Conservation (phyloP, 345 rosid species). For the Sapria himalayana region DNA sequence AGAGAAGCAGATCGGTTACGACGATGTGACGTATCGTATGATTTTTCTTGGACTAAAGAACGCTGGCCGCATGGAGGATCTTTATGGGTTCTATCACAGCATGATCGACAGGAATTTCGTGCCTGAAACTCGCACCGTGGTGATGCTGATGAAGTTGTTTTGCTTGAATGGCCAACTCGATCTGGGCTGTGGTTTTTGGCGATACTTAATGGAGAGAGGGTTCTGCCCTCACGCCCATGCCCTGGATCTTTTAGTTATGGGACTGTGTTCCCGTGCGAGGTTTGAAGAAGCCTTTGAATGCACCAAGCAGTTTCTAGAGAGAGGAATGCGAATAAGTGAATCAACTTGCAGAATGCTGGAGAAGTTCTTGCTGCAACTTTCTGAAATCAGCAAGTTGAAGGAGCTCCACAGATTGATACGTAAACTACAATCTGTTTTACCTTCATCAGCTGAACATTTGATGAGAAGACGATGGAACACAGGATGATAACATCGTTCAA, state of each 20-base stretch:
- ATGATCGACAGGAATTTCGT: constrained; percentile 37
- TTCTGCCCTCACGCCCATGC: constrained; percentile 68
- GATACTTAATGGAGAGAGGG: constrained; percentile 38
- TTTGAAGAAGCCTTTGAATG: constrained; percentile 45
- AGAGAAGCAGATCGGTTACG: constrained; percentile 26
- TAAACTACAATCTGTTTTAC: constrained; percentile 32
- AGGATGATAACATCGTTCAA: too few species aligned
- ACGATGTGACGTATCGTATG: constrained; percentile 44
- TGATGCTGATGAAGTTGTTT: constrained; percentile 69
- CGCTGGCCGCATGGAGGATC: constrained; percentile 27
- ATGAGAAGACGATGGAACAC: too few species aligned
- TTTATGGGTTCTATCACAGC: constrained; percentile 24
- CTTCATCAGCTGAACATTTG: too few species aligned
- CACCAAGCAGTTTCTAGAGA: constrained; percentile 36
- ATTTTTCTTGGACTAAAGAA: constrained; percentile 54
- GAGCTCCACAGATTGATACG: constrained; percentile 32
- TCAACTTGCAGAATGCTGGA: constrained; percentile 31
- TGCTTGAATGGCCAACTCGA: constrained; percentile 32
- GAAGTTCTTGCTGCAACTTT: constrained; percentile 17
- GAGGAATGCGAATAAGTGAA: constrained; percentile 52
- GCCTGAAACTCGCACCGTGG: constrained; percentile 47
- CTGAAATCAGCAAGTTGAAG: constrained; percentile 20
- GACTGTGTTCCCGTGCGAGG: constrained; percentile 41
- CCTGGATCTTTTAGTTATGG: constrained; percentile 52
- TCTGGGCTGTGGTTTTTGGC: constrained; percentile 45